Conservation (phyloP, 2,329 filamentous ascomycete species). For the Aspergillus costaricaensis region DNA sequence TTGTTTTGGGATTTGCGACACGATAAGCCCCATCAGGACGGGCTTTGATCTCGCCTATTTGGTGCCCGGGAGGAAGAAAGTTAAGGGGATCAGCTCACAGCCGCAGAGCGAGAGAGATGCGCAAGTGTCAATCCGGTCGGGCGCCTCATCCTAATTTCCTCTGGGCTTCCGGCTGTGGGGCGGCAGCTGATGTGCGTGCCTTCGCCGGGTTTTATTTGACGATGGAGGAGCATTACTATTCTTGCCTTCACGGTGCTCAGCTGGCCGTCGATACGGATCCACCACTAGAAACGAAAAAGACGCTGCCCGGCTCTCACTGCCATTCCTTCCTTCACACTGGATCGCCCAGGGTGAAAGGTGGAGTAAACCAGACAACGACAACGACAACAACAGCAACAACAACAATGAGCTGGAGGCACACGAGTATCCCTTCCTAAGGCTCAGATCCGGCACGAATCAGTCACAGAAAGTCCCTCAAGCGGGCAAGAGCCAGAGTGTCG, state of each 20-base stretch:
- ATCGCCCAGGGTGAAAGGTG: constrained; percentile 5
- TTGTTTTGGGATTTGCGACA: background rate
- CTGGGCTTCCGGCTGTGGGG: constrained; percentile 11
- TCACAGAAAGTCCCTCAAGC: background rate
- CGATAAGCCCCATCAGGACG: too few relatives aligned
- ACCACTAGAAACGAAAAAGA: constrained; percentile 2
- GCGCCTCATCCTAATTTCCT: constrained; percentile 11
- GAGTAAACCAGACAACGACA: background rate
- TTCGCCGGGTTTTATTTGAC: background rate
- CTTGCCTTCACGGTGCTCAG: constrained; percentile 1
- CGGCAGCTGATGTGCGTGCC: constrained; percentile 11
- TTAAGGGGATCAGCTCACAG: background rate
- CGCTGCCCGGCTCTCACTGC: background rate
- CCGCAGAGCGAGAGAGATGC: background rate
- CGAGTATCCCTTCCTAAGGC: background rate
- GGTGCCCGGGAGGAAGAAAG: background rate
- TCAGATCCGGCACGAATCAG: background rate
- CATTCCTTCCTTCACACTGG: background rate
- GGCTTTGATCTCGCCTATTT: background rate
- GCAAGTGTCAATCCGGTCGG: constrained; percentile 6
- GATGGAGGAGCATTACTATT: background rate
- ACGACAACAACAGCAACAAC: background rate
- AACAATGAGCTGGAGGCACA: background rate
- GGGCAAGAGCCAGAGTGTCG: background rate
- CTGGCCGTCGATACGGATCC: constrained; percentile 4